These are phyloP conservation scores for Crithidia brevicula DNA, from an alignment of 208 protist species.

Conservation along the genomic window DNA sequence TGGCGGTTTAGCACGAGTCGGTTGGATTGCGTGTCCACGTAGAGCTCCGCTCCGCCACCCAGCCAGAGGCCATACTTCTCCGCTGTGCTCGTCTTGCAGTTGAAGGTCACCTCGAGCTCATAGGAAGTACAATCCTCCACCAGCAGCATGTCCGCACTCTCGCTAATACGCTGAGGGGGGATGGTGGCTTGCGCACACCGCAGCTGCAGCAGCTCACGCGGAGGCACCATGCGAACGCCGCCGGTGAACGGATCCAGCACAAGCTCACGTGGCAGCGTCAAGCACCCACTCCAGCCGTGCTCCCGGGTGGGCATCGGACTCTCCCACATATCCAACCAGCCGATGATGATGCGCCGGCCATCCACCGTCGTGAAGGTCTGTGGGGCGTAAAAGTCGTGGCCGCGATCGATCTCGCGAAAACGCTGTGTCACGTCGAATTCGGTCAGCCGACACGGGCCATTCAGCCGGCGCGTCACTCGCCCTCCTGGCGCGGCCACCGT, in stretches of 20 bases:
- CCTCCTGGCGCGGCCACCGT: neutral
- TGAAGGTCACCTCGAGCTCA: constrained; percentile 54
- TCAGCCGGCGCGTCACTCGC: neutral
- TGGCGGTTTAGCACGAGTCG: constrained; percentile 59
- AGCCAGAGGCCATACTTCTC: constrained; percentile 70
- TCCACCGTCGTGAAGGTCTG: constrained; percentile 42
- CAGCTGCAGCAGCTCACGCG: constrained; percentile 41
- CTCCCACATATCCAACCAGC: constrained; percentile 55
- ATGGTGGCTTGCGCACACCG: constrained; percentile 31
- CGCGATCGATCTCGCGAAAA: constrained; percentile 48
- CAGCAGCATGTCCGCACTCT: constrained; percentile 32
- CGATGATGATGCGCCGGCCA: constrained; percentile 43
- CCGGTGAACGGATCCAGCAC: constrained; percentile 25
- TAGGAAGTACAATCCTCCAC: constrained; percentile 40
- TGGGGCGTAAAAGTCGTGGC: constrained; percentile 51
- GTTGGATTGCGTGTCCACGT: constrained; percentile 50
- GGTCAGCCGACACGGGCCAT: constrained; percentile 1
- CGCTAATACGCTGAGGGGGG: constrained; percentile 22
- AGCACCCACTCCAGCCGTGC: constrained; percentile 42
- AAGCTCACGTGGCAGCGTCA: constrained; percentile 54
- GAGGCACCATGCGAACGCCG: constrained; percentile 32
- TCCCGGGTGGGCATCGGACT: constrained; percentile 40
- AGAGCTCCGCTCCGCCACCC: constrained; percentile 49
- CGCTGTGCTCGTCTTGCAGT: constrained; percentile 41
- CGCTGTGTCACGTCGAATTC: constrained; percentile 28